Conservation (phyloP, 306 rosid species). For the Herpetospermum pedunculosum region DNA sequence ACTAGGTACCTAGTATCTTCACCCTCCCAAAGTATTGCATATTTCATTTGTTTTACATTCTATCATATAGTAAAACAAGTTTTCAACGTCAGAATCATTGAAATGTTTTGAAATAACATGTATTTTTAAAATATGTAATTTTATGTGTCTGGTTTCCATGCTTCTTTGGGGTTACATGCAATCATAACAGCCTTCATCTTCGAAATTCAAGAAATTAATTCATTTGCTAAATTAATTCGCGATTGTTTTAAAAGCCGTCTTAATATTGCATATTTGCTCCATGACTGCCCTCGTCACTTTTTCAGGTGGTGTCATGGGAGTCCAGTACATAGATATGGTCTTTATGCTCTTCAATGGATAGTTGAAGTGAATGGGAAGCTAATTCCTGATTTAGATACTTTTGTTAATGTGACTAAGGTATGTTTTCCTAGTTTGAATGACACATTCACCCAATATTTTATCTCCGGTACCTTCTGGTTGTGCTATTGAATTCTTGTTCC, state of each 20-base stretch:
- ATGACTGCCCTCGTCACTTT: background rate
- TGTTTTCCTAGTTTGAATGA: background rate
- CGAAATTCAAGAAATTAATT: background rate
- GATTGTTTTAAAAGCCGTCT: background rate
- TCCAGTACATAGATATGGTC: constrained; percentile 88
- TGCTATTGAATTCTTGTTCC: background rate
- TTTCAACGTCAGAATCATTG: background rate
- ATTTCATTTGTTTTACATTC: background rate
- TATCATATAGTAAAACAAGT: background rate
- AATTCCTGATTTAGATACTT: constrained; percentile 74
- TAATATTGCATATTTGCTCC: background rate
- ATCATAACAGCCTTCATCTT: background rate
- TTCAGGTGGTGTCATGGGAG: constrained; percentile 96
- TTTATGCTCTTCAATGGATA: constrained; percentile 94
- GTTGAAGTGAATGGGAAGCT: constrained; percentile 84
- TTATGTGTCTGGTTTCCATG: background rate
- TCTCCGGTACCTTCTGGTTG: background rate
- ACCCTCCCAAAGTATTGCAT: background rate
- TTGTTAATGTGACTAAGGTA: constrained; percentile 81
- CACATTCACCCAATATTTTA: background rate
- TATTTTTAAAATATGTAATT: no score
- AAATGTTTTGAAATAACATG: background rate
- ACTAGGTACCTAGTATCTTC: background rate
- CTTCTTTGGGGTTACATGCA: background rate
- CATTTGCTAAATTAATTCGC: background rate